phyloP scores from a whole-genome alignment of 768 basidiomycete genomes.

The Kwoniella sp. region DNA sequence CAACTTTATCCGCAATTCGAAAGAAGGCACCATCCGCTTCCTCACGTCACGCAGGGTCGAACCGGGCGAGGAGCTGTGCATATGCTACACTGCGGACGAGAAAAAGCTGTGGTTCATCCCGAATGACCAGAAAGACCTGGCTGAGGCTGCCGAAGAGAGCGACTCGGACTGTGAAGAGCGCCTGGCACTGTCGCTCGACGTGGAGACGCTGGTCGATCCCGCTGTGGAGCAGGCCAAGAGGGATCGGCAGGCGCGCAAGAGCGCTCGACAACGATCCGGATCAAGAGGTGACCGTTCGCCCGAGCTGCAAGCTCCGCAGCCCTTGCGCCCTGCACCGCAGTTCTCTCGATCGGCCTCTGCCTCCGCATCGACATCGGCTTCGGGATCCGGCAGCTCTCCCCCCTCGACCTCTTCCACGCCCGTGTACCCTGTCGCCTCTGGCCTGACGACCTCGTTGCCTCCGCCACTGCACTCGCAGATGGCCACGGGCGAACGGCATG shows the following conservation, averaged over 20 bases:
- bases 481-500: background rate
- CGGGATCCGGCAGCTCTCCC: conserved; percentile 5
- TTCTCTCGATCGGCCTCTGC: background rate
- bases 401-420: conserved; percentile 7
- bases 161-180: background rate
- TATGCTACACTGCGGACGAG: conserved; percentile 48
- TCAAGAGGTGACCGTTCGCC: too few species aligned
- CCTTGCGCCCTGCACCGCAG: too few species aligned
- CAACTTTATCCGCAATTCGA: conserved; percentile 41
- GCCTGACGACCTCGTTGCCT: conserved; percentile 13
- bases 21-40: conserved; percentile 37
- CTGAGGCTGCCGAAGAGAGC: background rate
- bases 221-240: too few species aligned
- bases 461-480: conserved; percentile 27
- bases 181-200: too few species aligned
- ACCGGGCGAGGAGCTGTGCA: conserved; percentile 43
- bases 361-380: conserved; percentile 3
- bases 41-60: conserved; percentile 28
- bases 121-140: background rate
- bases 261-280: background rate
- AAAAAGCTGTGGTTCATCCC: conserved; percentile 47
- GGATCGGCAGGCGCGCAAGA: too few species aligned
- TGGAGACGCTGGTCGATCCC: too few species aligned
- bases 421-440: conserved; percentile 15
- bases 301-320: too few species aligned